Evolutionary conservation across 2,329 filamentous ascomycete genomes (phyloP).

Genomic region (Fusarium gaditjirri): DNA sequence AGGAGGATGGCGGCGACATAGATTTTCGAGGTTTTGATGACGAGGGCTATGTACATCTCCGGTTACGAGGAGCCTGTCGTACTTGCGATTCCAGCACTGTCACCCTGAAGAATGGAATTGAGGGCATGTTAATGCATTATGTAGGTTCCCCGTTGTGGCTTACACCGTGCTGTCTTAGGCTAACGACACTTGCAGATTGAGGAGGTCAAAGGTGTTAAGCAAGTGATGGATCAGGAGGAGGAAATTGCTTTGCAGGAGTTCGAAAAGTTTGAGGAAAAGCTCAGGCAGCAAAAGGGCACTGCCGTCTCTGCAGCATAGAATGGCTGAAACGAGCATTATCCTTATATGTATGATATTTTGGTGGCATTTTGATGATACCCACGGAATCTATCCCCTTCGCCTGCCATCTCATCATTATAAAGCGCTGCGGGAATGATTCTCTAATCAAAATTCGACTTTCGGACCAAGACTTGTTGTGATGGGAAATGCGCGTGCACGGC

Average conservation of each 20-base stretch:
- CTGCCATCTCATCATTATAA: neutral
- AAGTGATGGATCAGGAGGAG: constrained; percentile 92
- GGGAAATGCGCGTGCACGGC: neutral
- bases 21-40: constrained; percentile 91
- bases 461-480: neutral
- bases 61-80: constrained; percentile 90
- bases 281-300: constrained; percentile 63
- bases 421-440: neutral
- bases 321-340: neutral
- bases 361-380: constrained; percentile 43
- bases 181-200: constrained; percentile 75
- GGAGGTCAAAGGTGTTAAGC: constrained; percentile 91
- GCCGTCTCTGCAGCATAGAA: constrained; percentile 23
- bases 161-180: constrained; percentile 11
- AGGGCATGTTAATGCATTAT: constrained; percentile 98
- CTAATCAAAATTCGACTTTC: neutral
- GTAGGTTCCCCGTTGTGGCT: constrained; percentile 61
- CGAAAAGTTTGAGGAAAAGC: constrained; percentile 91
- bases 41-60: constrained; percentile 81
- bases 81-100: constrained; percentile 98
- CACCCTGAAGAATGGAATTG: constrained; percentile 96
- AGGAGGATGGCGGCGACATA: constrained; percentile 97
- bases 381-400: constrained; percentile 20
- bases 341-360: constrained; percentile 40
- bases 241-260: constrained; percentile 89